These are phyloP conservation scores for Plectosphaerella cucumerina DNA, from an alignment of 2,329 filamentous ascomycete species.

Conservation along the genomic window DNA sequence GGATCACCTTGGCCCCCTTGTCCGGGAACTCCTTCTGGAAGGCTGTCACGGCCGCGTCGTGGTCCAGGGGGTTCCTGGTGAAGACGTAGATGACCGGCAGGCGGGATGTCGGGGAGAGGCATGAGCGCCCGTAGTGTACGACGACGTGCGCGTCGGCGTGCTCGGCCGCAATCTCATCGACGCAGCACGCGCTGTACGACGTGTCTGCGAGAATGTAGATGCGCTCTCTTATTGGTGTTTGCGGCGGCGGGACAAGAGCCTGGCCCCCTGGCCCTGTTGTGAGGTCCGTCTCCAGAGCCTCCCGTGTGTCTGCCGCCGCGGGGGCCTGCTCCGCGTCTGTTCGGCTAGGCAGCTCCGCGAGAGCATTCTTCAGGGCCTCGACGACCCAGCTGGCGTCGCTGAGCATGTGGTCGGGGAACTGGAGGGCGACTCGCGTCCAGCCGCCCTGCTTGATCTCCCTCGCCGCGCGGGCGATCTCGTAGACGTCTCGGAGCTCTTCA, in stretches of 20 bases:
- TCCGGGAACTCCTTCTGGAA: slow-evolving; percentile 69
- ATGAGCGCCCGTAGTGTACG: slow-evolving; percentile 90
- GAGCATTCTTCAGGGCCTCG: slow-evolving; percentile 47
- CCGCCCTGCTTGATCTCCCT: slow-evolving; percentile 66
- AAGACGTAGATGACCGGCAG: slow-evolving; percentile 90
- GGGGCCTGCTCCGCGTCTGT: slow-evolving; percentile 3
- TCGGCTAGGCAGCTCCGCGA: slow-evolving; percentile 16
- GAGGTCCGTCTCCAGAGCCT: not conserved
- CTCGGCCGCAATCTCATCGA: slow-evolving; percentile 94
- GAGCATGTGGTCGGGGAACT: slow-evolving; percentile 94
- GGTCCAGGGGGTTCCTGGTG: slow-evolving; percentile 66
- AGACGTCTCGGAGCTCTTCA: slow-evolving; percentile 69
- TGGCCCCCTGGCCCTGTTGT: not conserved
- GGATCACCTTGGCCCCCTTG: slow-evolving; percentile 52
- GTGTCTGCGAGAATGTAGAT: slow-evolving; percentile 91
- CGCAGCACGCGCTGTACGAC: slow-evolving; percentile 94
- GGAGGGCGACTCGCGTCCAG: slow-evolving; percentile 79
- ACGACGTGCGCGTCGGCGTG: slow-evolving; percentile 88
- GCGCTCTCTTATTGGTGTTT: slow-evolving; percentile 18
- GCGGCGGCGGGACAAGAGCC: not conserved
- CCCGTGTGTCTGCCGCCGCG: slow-evolving; percentile 3
- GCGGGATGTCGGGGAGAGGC: slow-evolving; percentile 82
- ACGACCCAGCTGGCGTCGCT: slow-evolving; percentile 79
- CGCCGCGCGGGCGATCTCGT: slow-evolving; percentile 81
- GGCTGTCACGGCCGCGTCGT: slow-evolving; percentile 46